Evolutionary conservation across 208 protist genomes (phyloP).

Genomic region (Acanthamoeba polyphaga): DNA sequence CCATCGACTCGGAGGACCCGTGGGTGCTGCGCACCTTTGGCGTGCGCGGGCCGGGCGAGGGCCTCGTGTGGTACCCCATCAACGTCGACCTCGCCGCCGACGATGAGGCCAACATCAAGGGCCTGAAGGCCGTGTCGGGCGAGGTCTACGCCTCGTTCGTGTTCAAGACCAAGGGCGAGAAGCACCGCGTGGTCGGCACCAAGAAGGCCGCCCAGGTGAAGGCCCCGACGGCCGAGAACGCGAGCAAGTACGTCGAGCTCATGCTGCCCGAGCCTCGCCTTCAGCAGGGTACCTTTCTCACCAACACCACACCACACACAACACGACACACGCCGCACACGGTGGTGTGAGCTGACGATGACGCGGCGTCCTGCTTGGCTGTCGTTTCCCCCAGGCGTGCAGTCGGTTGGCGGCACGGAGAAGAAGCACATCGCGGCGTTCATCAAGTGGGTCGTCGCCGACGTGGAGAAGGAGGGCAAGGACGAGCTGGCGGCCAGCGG

Average conservation of each 20-base stretch:
- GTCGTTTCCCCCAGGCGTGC: neutral
- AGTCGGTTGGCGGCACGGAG: constrained; percentile 5
- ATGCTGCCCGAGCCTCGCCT: constrained; percentile 58
- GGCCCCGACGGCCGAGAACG: constrained; percentile 16
- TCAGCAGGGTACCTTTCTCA: neutral
- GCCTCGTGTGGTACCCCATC: constrained; percentile 60
- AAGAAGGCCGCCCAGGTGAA: constrained; percentile 66
- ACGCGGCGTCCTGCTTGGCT: neutral
- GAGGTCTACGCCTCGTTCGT: constrained; percentile 56
- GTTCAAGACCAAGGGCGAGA: constrained; percentile 71
- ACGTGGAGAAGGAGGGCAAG: constrained; percentile 69
- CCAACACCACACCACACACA: too few relatives aligned
- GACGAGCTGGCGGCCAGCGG: constrained; percentile 56
- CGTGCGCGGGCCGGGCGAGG: constrained; percentile 57
- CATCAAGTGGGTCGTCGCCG: constrained; percentile 62
- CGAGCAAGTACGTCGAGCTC: constrained; percentile 49
- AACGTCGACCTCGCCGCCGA: neutral
- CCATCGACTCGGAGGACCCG: constrained; percentile 62
- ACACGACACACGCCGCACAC: too few relatives aligned
- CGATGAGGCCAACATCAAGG: neutral
- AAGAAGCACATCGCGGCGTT: constrained; percentile 66
- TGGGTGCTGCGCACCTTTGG: constrained; percentile 38
- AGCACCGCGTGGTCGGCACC: constrained; percentile 51
- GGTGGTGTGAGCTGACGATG: neutral
- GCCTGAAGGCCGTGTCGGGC: neutral